Percentiles rank a stretch among this genome's conserved stretches.
Conservation (phyloP, 768 basidiomycete genomes). For the Auricularia heimuer region DNA sequence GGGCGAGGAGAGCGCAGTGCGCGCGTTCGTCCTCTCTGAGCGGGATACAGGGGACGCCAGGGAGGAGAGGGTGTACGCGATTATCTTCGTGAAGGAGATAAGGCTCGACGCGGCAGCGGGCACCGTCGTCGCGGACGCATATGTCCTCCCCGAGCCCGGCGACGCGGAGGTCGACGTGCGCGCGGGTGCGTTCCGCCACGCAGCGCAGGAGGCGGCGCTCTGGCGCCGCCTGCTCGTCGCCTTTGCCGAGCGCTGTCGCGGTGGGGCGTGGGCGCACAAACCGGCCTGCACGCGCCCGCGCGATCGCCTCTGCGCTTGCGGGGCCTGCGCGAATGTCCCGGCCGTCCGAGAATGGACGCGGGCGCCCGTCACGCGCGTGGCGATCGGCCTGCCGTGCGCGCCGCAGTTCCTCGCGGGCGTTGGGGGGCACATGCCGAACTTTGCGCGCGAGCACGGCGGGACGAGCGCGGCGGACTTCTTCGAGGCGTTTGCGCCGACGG, state of each 20-base stretch:
- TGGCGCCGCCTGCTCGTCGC: neutral
- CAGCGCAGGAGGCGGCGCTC: neutral
- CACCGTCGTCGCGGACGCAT: neutral
- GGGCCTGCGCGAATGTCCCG: neutral
- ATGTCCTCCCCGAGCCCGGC: neutral
- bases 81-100: neutral
- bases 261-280: neutral
- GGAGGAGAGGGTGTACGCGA: neutral
- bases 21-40: neutral
- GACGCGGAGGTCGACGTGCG: neutral
- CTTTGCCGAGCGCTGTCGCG: neutral
- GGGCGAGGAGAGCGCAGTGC: neutral
- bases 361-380: neutral
- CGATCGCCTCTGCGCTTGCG: neutral
- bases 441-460: neutral
- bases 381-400: neutral
- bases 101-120: neutral
- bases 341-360: neutral
- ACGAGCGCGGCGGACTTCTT: too few species aligned
- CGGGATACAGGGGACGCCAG: neutral
- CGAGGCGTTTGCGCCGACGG: too few species aligned
- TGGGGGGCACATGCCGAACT: neutral
- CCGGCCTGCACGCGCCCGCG: neutral
- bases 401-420: neutral
- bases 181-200: neutral